Percentiles rank a stretch among this genome's conserved stretches.
Conservation (phyloP, 441 rosid species). For the Jatropha podagrica region DNA sequence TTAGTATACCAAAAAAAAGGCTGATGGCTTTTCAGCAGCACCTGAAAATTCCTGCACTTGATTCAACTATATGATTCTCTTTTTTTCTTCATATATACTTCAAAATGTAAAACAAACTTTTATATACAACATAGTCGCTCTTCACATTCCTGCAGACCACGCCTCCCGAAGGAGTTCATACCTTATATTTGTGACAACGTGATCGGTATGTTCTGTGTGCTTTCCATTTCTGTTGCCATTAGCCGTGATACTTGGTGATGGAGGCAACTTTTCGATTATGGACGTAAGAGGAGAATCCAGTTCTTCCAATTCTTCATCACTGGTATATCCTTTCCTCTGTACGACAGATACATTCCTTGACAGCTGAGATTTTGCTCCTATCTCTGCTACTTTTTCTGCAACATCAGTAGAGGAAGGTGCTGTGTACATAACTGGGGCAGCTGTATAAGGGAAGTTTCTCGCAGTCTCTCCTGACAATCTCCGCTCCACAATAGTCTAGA, state of each 20-base stretch:
- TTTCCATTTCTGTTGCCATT: constrained; percentile 41
- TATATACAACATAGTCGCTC: constrained; percentile 3
- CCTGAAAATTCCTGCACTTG: not conserved
- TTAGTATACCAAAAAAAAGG: constrained; percentile 6
- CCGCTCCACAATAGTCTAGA: constrained; percentile 59
- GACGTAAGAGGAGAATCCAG: constrained; percentile 68
- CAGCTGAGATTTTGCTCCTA: constrained; percentile 38
- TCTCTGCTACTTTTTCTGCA: constrained; percentile 62
- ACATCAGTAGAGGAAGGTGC: constrained; percentile 60
- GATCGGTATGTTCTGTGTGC: constrained; percentile 21
- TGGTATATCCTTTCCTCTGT: constrained; percentile 86
- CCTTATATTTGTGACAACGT: constrained; percentile 45
- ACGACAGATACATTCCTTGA: constrained; percentile 54
- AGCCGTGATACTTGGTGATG: constrained; percentile 30
- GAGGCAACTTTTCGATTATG: constrained; percentile 43
- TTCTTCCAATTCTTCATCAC: constrained; percentile 86
- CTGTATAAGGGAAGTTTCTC: constrained; percentile 70
- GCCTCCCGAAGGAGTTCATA: constrained; percentile 78
- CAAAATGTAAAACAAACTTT: not conserved
- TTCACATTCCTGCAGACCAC: constrained; percentile 50
- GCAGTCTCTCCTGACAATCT: constrained; percentile 48
- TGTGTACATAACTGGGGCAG: constrained; percentile 56
- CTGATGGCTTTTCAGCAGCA: not conserved
- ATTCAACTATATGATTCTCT: not conserved
- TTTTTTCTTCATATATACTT: constrained; percentile 9